These are phyloP conservation scores for Austroboletus novae-zelandiae DNA, from an alignment of 1,284 basidiomycete species.

Conservation along the genomic window DNA sequence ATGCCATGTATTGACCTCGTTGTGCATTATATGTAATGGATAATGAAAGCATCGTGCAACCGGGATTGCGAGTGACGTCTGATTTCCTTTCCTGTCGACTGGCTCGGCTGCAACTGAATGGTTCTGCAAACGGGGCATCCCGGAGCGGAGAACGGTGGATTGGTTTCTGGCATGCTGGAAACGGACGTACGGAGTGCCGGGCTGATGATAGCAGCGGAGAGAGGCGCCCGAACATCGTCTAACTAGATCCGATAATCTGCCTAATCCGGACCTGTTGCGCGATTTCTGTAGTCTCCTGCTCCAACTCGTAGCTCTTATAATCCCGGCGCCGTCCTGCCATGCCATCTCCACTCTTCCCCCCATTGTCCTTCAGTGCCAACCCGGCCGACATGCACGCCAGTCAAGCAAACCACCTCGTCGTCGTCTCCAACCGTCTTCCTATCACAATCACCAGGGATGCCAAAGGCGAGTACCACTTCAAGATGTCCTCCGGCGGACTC, in stretches of 20 bases:
- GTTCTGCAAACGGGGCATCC: constrained; percentile 12
- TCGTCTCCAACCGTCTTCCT: constrained; percentile 94
- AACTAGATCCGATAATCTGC: constrained; percentile 33
- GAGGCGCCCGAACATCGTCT: neutral
- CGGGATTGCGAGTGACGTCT: constrained; percentile 1
- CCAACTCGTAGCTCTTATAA: constrained; percentile 30
- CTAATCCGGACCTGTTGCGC: constrained; percentile 28
- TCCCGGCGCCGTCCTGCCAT: constrained; percentile 13
- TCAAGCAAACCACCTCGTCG: constrained; percentile 76
- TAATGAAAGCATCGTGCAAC: constrained; percentile 14
- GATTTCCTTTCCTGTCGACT: neutral
- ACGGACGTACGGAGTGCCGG: constrained; percentile 9
- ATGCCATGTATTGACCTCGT: constrained; percentile 13
- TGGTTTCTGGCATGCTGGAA: neutral
- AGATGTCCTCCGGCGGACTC: constrained; percentile 95
- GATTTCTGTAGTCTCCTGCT: constrained; percentile 20
- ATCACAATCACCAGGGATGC: constrained; percentile 89
- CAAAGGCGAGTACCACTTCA: constrained; percentile 89
- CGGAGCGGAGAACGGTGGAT: constrained; percentile 11
- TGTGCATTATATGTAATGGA: constrained; percentile 23
- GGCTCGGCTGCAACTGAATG: neutral
- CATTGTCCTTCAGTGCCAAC: constrained; percentile 29
- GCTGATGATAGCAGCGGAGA: neutral
- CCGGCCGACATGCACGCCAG: constrained; percentile 38
- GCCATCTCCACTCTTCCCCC: constrained; percentile 28